Percentiles rank a stretch among this genome's conserved stretches.
Conservation (phyloP, 495 filamentous ascomycete species). For the Cenococcum geophilum region DNA sequence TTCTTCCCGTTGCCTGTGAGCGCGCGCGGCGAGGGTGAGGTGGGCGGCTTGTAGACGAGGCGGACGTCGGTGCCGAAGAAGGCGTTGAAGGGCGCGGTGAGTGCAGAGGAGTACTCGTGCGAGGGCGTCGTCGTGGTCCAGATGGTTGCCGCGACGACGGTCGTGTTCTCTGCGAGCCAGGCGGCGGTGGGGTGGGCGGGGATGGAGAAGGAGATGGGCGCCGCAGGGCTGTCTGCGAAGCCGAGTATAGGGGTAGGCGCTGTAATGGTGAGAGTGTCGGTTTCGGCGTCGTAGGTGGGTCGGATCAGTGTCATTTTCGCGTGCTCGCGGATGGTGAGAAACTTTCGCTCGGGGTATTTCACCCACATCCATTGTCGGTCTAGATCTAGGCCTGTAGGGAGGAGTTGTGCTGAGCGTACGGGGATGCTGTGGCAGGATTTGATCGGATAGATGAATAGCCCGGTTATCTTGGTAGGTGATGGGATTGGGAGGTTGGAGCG, state of each 20-base stretch:
- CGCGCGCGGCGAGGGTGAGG: conserved; percentile 26
- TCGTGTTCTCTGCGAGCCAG: conserved; percentile 37
- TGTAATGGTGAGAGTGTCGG: conserved; percentile 23
- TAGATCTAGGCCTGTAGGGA: conserved; percentile 38
- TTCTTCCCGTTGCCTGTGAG: conserved; percentile 32
- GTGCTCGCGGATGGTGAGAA: conserved; percentile 40
- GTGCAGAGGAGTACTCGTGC: conserved; percentile 29
- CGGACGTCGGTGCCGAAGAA: conserved; percentile 38
- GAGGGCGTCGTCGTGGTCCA: conserved; percentile 37
- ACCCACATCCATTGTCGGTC: conserved; percentile 45
- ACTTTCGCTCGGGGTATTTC: conserved; percentile 33
- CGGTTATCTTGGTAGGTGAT: conserved; percentile 33
- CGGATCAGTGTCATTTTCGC: conserved; percentile 41
- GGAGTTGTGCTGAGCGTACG: conserved; percentile 27
- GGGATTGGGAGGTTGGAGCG: conserved; percentile 20
- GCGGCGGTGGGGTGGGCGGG: conserved; percentile 36
- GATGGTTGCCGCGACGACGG: conserved; percentile 33
- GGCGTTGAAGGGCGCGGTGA: conserved; percentile 34
- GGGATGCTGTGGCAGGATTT: conserved; percentile 42
- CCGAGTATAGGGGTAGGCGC: conserved; percentile 26
- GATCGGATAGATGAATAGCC: conserved; percentile 39
- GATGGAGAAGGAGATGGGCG: conserved; percentile 27
- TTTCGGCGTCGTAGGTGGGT: conserved; percentile 30
- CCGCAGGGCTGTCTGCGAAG: conserved; percentile 11
- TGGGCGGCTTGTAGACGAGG: conserved; percentile 39